Evolutionary conservation across 2,329 filamentous ascomycete species (phyloP).

Genomic region (Ascochyta clinopodiicola): DNA sequence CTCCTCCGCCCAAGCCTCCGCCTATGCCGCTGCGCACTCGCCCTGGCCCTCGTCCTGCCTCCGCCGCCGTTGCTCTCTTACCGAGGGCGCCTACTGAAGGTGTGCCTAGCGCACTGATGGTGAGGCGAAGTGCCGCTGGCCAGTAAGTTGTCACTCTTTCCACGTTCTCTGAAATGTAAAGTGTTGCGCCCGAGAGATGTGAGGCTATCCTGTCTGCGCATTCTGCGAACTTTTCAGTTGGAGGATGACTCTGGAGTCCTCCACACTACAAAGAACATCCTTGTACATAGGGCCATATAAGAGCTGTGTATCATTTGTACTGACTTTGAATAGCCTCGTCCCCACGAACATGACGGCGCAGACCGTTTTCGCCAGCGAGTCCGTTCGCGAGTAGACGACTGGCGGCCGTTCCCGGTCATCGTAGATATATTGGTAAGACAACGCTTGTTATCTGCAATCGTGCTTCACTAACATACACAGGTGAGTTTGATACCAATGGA

Average conservation of each 20-base stretch:
- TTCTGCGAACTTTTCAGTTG: background rate
- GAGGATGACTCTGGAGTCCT: background rate
- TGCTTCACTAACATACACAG: background rate
- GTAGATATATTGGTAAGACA: too few relatives aligned
- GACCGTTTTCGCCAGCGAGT: background rate
- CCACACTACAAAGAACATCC: background rate
- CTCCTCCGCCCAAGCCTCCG: background rate
- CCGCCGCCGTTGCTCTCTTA: background rate
- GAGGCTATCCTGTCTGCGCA: background rate
- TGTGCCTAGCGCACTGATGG: slow-evolving; percentile 1
- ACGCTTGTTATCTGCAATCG: too few relatives aligned
- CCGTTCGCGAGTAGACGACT: too few relatives aligned
- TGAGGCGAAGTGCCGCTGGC: background rate
- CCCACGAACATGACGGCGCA: background rate
- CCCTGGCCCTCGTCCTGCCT: background rate
- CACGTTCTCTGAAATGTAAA: background rate
- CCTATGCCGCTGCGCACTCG: background rate
- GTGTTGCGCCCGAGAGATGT: background rate
- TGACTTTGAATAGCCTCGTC: background rate
- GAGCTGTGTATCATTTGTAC: background rate
- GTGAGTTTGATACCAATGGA: background rate
- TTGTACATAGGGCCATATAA: background rate
- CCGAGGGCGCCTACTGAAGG: background rate
- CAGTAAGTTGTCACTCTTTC: background rate
- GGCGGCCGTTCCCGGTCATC: too few relatives aligned